phyloP scores from a whole-genome alignment of 2,329 filamentous ascomycete genomes.

The Cladorrhinum sp. region DNA sequence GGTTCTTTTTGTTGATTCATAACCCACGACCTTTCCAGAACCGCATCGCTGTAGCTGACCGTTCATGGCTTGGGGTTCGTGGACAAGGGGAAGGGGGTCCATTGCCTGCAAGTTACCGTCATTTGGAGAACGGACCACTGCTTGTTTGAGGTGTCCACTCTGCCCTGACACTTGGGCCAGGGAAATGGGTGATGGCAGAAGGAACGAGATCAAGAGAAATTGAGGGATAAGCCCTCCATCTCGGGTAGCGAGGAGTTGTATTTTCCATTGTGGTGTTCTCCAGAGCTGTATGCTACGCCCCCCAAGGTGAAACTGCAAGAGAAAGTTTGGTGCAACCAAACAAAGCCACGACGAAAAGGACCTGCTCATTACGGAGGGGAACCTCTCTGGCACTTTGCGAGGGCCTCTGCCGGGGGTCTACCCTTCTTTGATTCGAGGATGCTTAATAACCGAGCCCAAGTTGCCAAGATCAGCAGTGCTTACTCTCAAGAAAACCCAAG shows the following conservation, averaged over 20 bases:
- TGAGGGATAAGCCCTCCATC: not conserved
- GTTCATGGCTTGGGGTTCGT: not conserved
- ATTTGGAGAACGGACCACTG: not conserved
- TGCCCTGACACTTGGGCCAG: not conserved
- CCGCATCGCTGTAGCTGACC: constrained; percentile 2
- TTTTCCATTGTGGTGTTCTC: not conserved
- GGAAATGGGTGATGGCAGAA: constrained; percentile 8
- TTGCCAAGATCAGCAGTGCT: not conserved
- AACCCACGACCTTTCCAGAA: not conserved
- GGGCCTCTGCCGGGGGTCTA: not conserved
- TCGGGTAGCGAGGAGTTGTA: not conserved
- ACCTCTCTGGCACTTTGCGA: not conserved
- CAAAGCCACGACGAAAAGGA: not conserved
- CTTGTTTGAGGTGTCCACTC: constrained; percentile 1
- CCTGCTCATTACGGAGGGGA: not conserved
- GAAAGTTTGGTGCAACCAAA: not conserved
- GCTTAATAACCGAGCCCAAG: not conserved
- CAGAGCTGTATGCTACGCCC: not conserved
- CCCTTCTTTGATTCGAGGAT: too few relatives aligned
- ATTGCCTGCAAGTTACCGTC: too few relatives aligned
- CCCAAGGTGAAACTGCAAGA: not conserved
- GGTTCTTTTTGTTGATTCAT: not conserved
- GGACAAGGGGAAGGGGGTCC: not conserved
- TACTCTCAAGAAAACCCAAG: not conserved
- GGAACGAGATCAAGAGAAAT: constrained; percentile 1